phyloP scores from a whole-genome alignment of 2,329 filamentous ascomycete genomes.

The Paraconiothyrium sp. region DNA sequence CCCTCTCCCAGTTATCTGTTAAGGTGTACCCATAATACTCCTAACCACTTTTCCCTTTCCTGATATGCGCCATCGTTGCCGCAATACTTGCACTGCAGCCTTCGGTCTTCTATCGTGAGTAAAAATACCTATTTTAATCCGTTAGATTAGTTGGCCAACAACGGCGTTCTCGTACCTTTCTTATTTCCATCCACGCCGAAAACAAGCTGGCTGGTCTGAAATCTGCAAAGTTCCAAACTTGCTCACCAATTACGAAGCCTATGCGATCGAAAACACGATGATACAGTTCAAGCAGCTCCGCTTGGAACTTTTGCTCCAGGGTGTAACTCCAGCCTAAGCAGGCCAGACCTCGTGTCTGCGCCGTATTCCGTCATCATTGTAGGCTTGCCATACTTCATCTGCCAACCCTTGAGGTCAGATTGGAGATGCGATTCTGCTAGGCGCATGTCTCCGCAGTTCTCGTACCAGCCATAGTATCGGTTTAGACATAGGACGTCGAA shows the following conservation, averaged over 20 bases:
- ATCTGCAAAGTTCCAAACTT: constrained; percentile 25
- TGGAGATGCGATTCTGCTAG: constrained; percentile 17
- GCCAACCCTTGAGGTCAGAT: constrained; percentile 16
- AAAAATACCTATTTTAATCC: constrained; percentile 9
- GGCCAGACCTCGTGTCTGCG: constrained; percentile 22
- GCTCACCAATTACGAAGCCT: constrained; percentile 17
- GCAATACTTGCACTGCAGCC: constrained; percentile 15
- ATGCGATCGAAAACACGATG: constrained; percentile 22
- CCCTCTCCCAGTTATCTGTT: not conserved
- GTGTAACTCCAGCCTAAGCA: constrained; percentile 10
- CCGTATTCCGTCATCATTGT: constrained; percentile 25
- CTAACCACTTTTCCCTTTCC: constrained; percentile 1
- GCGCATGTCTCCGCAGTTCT: constrained; percentile 18
- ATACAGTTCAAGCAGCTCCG: constrained; percentile 14
- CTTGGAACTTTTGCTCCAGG: constrained; percentile 24
- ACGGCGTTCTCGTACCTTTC: constrained; percentile 3
- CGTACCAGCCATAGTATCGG: constrained; percentile 26
- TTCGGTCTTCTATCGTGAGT: constrained; percentile 20
- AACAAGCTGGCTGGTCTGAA: constrained; percentile 18
- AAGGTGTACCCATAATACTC: not conserved
- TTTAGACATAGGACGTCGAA: constrained; percentile 24
- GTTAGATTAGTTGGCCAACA: no score
- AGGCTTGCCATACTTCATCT: constrained; percentile 21
- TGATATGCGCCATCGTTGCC: not conserved
- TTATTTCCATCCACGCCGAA: constrained; percentile 23